These are phyloP conservation scores for Pichia occidentalis DNA, from an alignment of 805 yeast genomes.

Conservation along the genomic window DNA sequence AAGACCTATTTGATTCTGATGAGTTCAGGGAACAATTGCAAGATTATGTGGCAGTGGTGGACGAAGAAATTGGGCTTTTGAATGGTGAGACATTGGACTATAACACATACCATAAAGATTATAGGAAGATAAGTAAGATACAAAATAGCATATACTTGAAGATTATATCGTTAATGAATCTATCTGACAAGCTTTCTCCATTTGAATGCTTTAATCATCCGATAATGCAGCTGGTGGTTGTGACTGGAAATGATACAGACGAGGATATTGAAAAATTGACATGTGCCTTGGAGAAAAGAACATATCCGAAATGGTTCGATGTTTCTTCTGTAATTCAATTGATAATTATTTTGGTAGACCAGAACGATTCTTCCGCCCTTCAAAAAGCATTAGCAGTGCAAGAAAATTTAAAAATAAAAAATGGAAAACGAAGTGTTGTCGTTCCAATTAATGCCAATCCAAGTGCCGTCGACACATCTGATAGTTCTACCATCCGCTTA, in stretches of 20 bases:
- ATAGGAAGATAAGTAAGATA: constrained; percentile 14
- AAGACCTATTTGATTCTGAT: constrained; percentile 4
- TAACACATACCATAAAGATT: constrained; percentile 1
- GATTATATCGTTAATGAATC: constrained; percentile 50
- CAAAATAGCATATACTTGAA: constrained; percentile 48
- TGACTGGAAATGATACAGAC: constrained; percentile 48
- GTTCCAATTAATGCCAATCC: constrained; percentile 7
- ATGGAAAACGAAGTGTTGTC: constrained; percentile 8
- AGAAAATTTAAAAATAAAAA: constrained; percentile 23
- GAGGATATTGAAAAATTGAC: constrained; percentile 54
- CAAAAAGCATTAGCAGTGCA: constrained; percentile 31
- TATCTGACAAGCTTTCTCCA: constrained; percentile 57
- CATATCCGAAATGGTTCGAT: constrained; percentile 59
- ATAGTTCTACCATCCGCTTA: constrained; percentile 10
- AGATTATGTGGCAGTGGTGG: constrained; percentile 4
- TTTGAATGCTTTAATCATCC: constrained; percentile 90
- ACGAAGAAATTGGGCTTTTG: neutral
- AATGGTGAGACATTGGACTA: neutral
- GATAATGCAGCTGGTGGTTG: constrained; percentile 61
- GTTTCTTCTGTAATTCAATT: constrained; percentile 53
- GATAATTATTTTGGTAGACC: constrained; percentile 45
- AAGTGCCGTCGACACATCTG: neutral
- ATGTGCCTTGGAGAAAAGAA: constrained; percentile 41
- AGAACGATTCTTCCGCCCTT: constrained; percentile 37
- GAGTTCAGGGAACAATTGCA: neutral